These are phyloP conservation scores for Ceratocystis eucalypticola DNA, from an alignment of 2,329 filamentous ascomycete genomes.

Conservation along the genomic window DNA sequence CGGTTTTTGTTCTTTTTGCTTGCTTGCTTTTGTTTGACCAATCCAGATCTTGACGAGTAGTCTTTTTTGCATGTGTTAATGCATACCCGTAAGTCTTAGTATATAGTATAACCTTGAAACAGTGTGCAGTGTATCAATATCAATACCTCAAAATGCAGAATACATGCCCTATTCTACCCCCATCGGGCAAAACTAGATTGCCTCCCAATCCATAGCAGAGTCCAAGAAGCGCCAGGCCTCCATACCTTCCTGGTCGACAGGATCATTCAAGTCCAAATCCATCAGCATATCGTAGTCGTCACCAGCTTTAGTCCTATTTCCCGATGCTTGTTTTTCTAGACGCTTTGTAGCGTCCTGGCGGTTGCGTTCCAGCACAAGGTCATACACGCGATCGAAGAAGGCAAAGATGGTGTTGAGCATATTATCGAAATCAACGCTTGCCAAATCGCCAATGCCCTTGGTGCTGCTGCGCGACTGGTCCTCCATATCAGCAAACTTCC, in stretches of 20 bases:
- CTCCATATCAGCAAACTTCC: conserved; percentile 52
- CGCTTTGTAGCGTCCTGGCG: conserved; percentile 16
- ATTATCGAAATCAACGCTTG: conserved; percentile 46
- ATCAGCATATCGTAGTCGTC: conserved; percentile 11
- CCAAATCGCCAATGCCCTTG: conserved; percentile 30
- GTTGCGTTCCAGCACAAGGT: conserved; percentile 36
- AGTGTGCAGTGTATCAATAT: not conserved
- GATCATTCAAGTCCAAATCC: conserved; percentile 22
- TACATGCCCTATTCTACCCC: not conserved
- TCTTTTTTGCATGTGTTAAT: not conserved
- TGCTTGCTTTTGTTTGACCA: not conserved
- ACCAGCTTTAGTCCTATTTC: not conserved
- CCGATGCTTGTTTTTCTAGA: conserved; percentile 15
- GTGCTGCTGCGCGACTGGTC: conserved; percentile 21
- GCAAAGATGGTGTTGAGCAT: conserved; percentile 45
- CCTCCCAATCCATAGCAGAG: conserved; percentile 48
- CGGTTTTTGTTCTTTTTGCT: no score
- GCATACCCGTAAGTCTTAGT: not conserved
- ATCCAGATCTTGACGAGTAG: not conserved
- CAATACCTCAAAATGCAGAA: not conserved
- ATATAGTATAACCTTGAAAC: no score
- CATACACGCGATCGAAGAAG: conserved; percentile 46
- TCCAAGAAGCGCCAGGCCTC: conserved; percentile 43
- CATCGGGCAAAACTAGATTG: conserved; percentile 16
- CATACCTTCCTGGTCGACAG: conserved; percentile 21